Base-by-base conservation (phyloP, 306 rosid species). In the Prunus campanulata region DNA sequence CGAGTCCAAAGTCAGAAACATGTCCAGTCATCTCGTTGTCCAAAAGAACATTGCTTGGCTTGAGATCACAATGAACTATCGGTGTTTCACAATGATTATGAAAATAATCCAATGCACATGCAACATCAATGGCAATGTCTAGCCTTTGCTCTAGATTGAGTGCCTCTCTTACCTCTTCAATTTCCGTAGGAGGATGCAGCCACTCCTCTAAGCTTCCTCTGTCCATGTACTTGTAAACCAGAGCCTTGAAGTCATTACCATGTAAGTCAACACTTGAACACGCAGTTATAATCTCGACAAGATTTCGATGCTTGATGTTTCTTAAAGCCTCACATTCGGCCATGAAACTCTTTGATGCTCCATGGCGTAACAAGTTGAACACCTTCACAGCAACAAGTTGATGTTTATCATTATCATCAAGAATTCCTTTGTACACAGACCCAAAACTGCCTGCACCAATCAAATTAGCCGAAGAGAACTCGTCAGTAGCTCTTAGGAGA, bases 31-130 rank as follows among this genome's bases (percentile, higher is more conserved):
- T 6, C 10, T 54, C 60, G 22, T 54, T 54, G 60, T 68, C 72
- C n/a, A 68, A n/a, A 20, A 68, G 55, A 68, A 68, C 54, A 68
- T 68, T 68, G 54, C 55, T 68, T 2, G 25, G 60, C 60, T 54
- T 19, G 11, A 54, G 60, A 54, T 54, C 60, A 6, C 60, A 54
- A 18, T 47, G 72, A 8, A 68, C 8, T 3, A 68, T 44, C n/a
- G n/a, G 3, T 39, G 14, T 16, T 11, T 19, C 18, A 18, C 70
- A 66, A 4, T 66, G n/a, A 13, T 66, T 35, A 18, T 66, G 71
- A 9, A 66, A 25, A 8, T 66, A 66, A 12, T 66, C 50, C 6
- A 66, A 8, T 32, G 70, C 49, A 32, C 12, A 1, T 39, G 50
- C 22, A 14, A 35, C 49, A 42, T 35, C 70, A 11, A 39, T 66